A percentile compares a stretch with the other conserved stretches of the same genome.
These are phyloP conservation scores for Tolypocladium album DNA, from an alignment of 2,329 filamentous ascomycete species.

Conservation along the genomic window DNA sequence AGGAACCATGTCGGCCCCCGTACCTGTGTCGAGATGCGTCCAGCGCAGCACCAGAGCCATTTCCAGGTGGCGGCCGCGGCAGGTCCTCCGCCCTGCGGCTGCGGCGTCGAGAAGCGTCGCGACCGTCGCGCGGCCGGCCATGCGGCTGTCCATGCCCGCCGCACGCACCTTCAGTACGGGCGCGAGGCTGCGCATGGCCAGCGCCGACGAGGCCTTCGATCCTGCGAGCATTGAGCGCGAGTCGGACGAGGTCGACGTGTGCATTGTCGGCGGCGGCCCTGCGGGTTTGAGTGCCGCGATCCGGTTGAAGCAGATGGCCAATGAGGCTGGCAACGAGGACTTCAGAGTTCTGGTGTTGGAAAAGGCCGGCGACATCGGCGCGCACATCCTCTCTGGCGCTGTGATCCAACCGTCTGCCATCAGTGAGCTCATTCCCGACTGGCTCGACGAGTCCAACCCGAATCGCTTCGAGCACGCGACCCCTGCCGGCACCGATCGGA, in stretches of 20 bases:
- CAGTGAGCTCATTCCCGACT: conserved; percentile 85
- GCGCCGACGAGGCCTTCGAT: conserved; percentile 49
- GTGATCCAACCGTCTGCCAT: conserved; percentile 85
- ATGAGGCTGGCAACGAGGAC: conserved; percentile 88
- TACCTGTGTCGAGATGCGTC: conserved; percentile 27
- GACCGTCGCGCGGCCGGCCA: conserved; percentile 7
- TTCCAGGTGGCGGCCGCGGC: conserved; percentile 15
- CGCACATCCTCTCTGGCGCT: conserved; percentile 91
- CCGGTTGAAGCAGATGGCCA: conserved; percentile 88
- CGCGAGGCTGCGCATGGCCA: conserved; percentile 12
- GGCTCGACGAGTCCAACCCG: conserved; percentile 81
- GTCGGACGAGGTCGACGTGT: conserved; percentile 88
- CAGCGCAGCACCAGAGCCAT: conserved; percentile 24
- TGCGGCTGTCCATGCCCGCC: conserved; percentile 9
- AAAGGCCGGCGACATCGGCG: conserved; percentile 89
- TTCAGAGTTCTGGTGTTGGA: conserved; percentile 89
- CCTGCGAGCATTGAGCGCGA: conserved; percentile 68
- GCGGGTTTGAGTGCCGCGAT: conserved; percentile 90
- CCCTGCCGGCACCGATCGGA: conserved; percentile 70
- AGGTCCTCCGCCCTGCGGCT: conserved; percentile 11
- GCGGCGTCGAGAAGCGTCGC: conserved; percentile 8
- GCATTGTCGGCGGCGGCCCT: conserved; percentile 92
- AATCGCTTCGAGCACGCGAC: conserved; percentile 82
- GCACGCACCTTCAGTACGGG: conserved; percentile 26
- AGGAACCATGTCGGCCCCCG: conserved; percentile 22